phyloP scores from a whole-genome alignment of 2,329 filamentous ascomycete genomes.

The Triangularia setosa region DNA sequence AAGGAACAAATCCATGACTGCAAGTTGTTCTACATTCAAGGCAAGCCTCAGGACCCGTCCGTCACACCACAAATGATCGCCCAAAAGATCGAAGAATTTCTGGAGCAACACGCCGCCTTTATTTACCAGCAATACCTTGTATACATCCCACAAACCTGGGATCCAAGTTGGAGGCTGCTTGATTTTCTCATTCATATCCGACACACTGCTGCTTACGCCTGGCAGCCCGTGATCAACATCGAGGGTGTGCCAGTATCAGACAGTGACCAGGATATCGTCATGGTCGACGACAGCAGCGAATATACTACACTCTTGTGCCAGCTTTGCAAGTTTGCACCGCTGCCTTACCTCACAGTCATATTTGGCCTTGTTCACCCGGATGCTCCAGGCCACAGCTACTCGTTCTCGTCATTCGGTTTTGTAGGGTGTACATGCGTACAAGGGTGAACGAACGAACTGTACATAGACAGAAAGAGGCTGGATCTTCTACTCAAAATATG shows the following conservation, averaged over 20 bases:
- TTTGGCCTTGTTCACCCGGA: not conserved
- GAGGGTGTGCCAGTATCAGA: not conserved
- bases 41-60: not conserved
- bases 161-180: not conserved
- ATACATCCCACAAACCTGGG: not conserved
- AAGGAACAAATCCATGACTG: not conserved
- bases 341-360: not conserved
- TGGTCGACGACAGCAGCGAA: not conserved
- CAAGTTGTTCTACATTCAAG: not conserved
- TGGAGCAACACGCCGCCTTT: not conserved
- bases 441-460: not conserved
- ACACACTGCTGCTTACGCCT: not conserved
- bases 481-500: not conserved
- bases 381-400: not conserved
- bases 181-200: not conserved
- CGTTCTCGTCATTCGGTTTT: not conserved
- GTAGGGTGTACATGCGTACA: not conserved
- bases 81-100: not conserved
- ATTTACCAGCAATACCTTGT: not conserved
- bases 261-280: not conserved
- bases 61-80: not conserved
- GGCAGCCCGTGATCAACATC: not conserved
- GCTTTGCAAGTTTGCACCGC: not conserved
- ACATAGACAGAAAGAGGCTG: not conserved
- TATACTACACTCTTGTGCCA: not conserved